phyloP scores from a whole-genome alignment of 306 rosid species.

The Quercus suber region DNA sequence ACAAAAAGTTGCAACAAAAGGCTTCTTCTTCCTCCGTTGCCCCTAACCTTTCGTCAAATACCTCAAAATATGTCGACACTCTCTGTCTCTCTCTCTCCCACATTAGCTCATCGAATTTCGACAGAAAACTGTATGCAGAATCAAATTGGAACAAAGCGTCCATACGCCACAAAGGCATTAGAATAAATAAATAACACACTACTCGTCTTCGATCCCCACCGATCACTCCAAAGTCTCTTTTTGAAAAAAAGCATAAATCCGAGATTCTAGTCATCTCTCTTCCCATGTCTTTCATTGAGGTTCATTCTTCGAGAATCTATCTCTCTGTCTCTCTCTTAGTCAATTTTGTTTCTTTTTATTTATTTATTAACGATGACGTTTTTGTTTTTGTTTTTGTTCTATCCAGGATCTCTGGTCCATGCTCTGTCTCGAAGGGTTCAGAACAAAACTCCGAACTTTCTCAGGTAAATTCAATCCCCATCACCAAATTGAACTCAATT shows the following conservation, averaged over 20 bases:
- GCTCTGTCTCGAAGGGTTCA: slow-evolving; percentile 33
- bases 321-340: background rate
- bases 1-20: slow-evolving; percentile 15
- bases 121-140: background rate
- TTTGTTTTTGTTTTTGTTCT: background rate
- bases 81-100: slow-evolving; percentile 9
- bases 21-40: background rate
- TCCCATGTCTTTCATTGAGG: slow-evolving; percentile 70
- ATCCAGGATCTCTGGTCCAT: slow-evolving; percentile 67
- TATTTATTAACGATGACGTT: background rate
- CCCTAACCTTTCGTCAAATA: background rate
- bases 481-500: background rate
- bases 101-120: background rate
- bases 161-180: no score
- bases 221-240: background rate
- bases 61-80: slow-evolving; percentile 64
- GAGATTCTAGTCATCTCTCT: background rate
- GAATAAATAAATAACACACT: no score
- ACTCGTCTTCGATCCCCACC: no score
- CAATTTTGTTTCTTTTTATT: background rate
- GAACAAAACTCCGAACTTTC: slow-evolving; percentile 16
- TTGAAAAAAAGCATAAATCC: background rate
- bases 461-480: slow-evolving; percentile 43
- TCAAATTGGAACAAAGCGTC: background rate
- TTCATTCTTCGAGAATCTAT: slow-evolving; percentile 19